Evolutionary conservation across 805 yeast genomes (phyloP).

Genomic region (Ogataea dorogensis): DNA sequence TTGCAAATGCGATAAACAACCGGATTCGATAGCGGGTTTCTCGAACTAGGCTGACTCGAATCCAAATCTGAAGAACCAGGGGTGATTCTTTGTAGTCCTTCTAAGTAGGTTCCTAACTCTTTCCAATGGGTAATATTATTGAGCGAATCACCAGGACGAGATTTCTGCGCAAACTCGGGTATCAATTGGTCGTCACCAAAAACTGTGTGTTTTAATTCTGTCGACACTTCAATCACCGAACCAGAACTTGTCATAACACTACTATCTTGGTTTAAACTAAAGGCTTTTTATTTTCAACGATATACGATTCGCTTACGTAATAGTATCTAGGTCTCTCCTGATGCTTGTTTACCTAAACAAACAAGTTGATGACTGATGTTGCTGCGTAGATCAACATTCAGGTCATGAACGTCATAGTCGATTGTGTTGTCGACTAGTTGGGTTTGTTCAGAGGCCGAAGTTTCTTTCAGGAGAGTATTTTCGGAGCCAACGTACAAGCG

Average conservation of each 20-base stretch:
- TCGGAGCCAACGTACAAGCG: conserved; percentile 25
- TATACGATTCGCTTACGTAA: conserved; percentile 2
- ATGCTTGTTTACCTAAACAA: conserved; percentile 27
- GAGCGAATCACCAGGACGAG: conserved; percentile 10
- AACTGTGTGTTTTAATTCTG: conserved; percentile 10
- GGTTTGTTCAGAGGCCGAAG: conserved; percentile 1
- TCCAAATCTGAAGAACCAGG: conserved; percentile 15
- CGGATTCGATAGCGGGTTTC: conserved; percentile 39
- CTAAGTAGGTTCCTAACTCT: conserved; percentile 36
- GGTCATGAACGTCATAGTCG: conserved; percentile 22
- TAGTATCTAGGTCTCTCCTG: conserved; percentile 25
- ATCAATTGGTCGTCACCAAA: conserved; percentile 12
- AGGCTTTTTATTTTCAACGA: conserved; percentile 5
- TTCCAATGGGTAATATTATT: conserved; percentile 35
- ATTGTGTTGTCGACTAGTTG: conserved; percentile 11
- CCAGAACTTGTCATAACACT: conserved; percentile 15
- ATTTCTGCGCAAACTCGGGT: conserved; percentile 8
- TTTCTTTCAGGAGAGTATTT: background rate
- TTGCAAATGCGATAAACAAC: conserved; percentile 47
- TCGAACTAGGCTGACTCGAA: conserved; percentile 11
- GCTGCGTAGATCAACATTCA: conserved; percentile 31
- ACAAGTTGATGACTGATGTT: conserved; percentile 32
- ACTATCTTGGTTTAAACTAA: background rate
- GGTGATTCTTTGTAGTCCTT: conserved; percentile 26
- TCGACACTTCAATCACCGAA: conserved; percentile 8